Percentiles rank a stretch among this genome's conserved stretches.
phyloP scores from a whole-genome alignment of 192 early-diverging fungal genomes.

The Umbelopsis vinacea region DNA sequence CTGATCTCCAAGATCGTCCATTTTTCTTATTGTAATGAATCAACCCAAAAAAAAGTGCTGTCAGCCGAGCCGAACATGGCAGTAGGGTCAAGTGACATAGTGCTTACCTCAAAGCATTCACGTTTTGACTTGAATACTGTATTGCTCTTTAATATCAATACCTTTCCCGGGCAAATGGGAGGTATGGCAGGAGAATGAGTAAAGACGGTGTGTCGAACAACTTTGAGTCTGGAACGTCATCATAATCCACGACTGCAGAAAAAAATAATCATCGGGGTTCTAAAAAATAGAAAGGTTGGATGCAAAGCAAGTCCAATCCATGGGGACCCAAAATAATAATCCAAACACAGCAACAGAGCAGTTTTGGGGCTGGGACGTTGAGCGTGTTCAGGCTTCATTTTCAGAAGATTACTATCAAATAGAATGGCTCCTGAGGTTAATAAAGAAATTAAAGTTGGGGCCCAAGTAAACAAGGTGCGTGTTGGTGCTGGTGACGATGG shows the following conservation, averaged over 20 bases:
- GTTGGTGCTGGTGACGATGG: too few relatives aligned
- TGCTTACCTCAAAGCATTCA: conserved; percentile 16
- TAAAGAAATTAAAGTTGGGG: too few relatives aligned
- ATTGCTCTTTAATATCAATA: conserved; percentile 7
- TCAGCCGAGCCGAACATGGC: neutral
- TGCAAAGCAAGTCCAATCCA: too few relatives aligned
- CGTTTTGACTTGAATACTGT: neutral
- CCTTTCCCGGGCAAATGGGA: conserved; percentile 15
- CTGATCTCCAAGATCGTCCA: conserved; percentile 22
- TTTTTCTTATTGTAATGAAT: conserved; percentile 9
- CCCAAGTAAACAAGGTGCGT: too few relatives aligned
- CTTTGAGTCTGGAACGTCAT: conserved; percentile 21
- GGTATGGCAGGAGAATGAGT: conserved; percentile 14
- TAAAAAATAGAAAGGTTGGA: neutral
- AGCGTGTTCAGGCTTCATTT: neutral
- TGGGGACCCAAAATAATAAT: neutral
- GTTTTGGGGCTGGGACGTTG: too few relatives aligned
- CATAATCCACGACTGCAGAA: conserved; percentile 3
- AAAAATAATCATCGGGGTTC: conserved; percentile 9
- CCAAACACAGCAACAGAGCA: too few relatives aligned
- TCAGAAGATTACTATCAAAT: too few relatives aligned
- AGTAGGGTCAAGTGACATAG: neutral
- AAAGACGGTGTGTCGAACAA: neutral
- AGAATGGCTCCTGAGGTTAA: too few relatives aligned
- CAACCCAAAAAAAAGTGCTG: neutral